Percentiles rank a stretch among this genome's conserved stretches.
phyloP scores from a whole-genome alignment of 148 eudicot genomes.

The Limonium bicolor region DNA sequence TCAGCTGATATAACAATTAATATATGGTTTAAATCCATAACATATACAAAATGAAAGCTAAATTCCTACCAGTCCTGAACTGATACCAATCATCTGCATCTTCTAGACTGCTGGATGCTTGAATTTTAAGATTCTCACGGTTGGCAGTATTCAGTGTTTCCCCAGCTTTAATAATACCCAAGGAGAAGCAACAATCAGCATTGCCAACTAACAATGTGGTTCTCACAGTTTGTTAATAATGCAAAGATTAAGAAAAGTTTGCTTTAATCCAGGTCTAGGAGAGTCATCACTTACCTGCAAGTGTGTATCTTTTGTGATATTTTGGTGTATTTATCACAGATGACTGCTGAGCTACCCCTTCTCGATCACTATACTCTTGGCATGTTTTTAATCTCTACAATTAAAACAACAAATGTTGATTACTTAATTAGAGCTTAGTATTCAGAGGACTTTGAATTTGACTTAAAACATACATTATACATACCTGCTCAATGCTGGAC shows the following conservation, averaged over 20 bases:
- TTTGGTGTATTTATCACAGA: constrained; percentile 53
- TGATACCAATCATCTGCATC: constrained; percentile 71
- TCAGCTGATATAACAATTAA: not conserved
- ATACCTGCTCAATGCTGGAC: constrained; percentile 84
- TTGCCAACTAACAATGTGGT: not conserved
- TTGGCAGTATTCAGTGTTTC: constrained; percentile 38
- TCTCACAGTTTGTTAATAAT: not conserved
- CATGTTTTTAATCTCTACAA: constrained; percentile 64
- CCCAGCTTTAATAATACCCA: constrained; percentile 32
- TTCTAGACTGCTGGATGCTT: constrained; percentile 39
- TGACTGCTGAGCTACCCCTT: constrained; percentile 77
- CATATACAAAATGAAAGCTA: not conserved
- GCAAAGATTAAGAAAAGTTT: not conserved
- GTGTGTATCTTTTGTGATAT: constrained; percentile 75
- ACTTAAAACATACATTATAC: not conserved
- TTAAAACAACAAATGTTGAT: not conserved
- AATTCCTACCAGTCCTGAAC: constrained; percentile 43
- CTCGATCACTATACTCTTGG: constrained; percentile 61
- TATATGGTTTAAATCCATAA: not conserved
- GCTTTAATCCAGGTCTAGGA: not conserved
- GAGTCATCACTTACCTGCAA: constrained; percentile 48
- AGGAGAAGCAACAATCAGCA: constrained; percentile 3
- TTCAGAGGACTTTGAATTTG: not conserved
- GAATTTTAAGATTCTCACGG: constrained; percentile 29
- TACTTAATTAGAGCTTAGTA: not conserved